Evolutionary conservation across 331 rosid genomes (phyloP), one percentile per base, ranked within the genome.

Genomic region (Spiraea crenata): DNA sequence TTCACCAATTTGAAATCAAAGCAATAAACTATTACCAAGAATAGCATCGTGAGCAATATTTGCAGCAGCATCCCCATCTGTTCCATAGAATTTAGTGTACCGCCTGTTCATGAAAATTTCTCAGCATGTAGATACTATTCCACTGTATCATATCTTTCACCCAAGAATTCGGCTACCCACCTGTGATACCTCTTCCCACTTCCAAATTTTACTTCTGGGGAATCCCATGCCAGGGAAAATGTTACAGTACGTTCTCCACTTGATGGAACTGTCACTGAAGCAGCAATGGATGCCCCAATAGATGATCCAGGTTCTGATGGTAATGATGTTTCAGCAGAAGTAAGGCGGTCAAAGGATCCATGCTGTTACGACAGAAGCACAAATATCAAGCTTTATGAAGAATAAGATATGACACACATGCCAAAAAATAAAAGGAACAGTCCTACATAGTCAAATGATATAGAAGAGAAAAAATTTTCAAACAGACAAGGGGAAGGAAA

Each of bases 271-370:
- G 83, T 83, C 80, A 90, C 65, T 63, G 98, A 87, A 17, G 98
- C 98, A 71, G 98, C 88, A 78, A 93, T 72, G 69, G 98, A 97
- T 70, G 98, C 98, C 76, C 97, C 98, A 56, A 89, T 87, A 73
- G 98, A 87, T 63, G 97, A 93, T 74, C 96, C 97, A 20, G 83
- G 83, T 80, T 87, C 85, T 54, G 98, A 87, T 67, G 92, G 88
- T 76, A 72, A 55, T 20, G 87, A 59, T 14, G 73, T 73, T 82
- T 78, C 80, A 19, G 81, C 69, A 66, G 74, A 84, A 67, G 75
- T 80, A 45, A 88, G 84, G 70, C 66, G 82, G 47, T 88, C 92
- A 85, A 93, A 93, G 13, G 98, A 85, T 71, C 98, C 95, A 69
- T 84, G 85, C 98, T 93, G 76, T 74, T 74, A 65, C 57, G 72